Evolutionary conservation across 148 eudicot genomes (phyloP), one percentile per base, ranked within the genome.

Genomic region (Rhododendron molle): DNA sequence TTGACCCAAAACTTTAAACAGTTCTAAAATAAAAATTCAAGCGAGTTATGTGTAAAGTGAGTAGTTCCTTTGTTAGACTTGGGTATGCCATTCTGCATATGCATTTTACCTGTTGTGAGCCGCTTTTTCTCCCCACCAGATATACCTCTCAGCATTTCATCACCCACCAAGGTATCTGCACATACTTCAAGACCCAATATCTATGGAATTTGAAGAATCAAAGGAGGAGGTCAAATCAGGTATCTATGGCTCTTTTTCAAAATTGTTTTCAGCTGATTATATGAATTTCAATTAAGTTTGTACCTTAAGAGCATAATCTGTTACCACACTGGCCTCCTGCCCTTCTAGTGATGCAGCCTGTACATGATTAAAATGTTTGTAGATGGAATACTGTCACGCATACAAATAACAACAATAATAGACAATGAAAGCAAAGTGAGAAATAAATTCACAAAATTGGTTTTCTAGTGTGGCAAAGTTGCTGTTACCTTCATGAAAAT

Each of bases 81-180:
- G 46, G 65, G 26, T n/a, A 46, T 28, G 56, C 38, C 0, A 0
- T 34, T 40, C 54, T 83, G 80, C 74, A 84, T 86, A 78, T 86
- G 88, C 14, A 86, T 90, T 5, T 76, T 86, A 88, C 90, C 90
- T 9, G 84, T 88, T 5, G 90, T 88, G 28, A 88, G 86, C 85
- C 88, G 79, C 73, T 91, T 92, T 82, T 88, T 90, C 78, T 92
- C 91, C 26, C 94, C 94, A 36, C 93, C 94, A 3, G 94, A 92
- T n/a, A 92, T 92, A 47, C 94, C 93, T 85, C 92, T 85, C 13
- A 90, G 87, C 90, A 92, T 92, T 85, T 90, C 92, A 87, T 90
- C 87, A 18, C 94, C 94, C 54, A 91, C 92, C 84, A 92, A 62
- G 83, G 94, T 90, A 86, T 92, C 69, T 69, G 32, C 87, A 79